Base-by-base conservation (phyloP, 805 yeast genomes). In the Candida khao-thaluensis region DNA sequence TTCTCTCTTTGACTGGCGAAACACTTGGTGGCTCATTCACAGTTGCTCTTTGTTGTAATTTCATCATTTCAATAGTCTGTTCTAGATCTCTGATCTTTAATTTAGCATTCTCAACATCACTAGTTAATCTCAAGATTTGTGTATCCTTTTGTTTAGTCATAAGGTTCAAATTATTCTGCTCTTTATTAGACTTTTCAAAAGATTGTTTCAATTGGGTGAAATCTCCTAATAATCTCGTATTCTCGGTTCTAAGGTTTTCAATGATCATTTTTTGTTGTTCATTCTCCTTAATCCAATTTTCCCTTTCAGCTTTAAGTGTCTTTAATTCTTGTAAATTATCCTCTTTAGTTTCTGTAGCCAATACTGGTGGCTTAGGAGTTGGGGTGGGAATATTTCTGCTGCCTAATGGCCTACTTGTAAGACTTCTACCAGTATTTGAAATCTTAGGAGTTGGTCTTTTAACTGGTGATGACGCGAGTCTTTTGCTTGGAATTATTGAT, bases 391-490 rank as follows among this genome's bases (percentile, higher is more conserved):
- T 32, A 14, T 18, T 24, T 23, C 25, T 28, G 3, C 65, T 50
- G 0, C 62, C 51, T 11, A 73, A 55, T 10, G 76, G 64, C 44
- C 77, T 61, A 2, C 71, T 72, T 0, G 77, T 65, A 20, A 72
- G 53, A 2, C 74, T 61, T 30, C 69, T 62, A n/a, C 64, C 61
- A 36, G 42, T 47, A 15, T 59, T 48, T 1, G 66, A 53, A 5
- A 53, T 51, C 40, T 60, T 68, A 2, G 40, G 31, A 49, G 71
- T 56, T 1, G 55, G 55, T 28, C 73, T 57, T 50, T 79, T 82
- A 24, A 79, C 70, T 1, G 91, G 91, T 0, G 90, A 83, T 0
- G 85, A 68, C 0, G 91, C 85, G 0, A 75, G 72, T 44, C 93
- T 68, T 50, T 84, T 84, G 2, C 83, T 69, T 3, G 90, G 90